phyloP scores from a whole-genome alignment of 495 filamentous ascomycete species.

The Neurospora cerealis region DNA sequence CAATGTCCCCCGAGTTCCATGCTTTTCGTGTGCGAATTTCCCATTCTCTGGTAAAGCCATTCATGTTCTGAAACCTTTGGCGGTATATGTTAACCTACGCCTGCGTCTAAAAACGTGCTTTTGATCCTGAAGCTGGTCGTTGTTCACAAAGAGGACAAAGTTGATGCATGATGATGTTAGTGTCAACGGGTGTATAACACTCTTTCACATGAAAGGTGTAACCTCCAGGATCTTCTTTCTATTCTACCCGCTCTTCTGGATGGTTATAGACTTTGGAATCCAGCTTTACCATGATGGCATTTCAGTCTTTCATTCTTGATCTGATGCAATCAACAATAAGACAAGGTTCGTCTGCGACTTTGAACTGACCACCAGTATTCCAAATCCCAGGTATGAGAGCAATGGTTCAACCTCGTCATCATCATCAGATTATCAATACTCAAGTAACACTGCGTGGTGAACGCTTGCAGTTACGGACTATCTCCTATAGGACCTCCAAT shows the following conservation, averaged over 20 bases:
- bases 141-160: not conserved
- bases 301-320: too few relatives aligned
- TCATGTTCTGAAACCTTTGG: too few relatives aligned
- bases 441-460: too few relatives aligned
- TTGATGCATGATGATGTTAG: not conserved
- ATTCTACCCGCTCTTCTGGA: fast-evolving
- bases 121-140: not conserved
- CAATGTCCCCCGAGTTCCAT: too few relatives aligned
- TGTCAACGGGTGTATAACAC: not conserved
- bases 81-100: too few relatives aligned
- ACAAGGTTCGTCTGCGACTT: too few relatives aligned
- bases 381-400: not conserved
- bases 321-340: too few relatives aligned
- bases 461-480: not conserved
- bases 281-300: too few relatives aligned
- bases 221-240: not conserved
- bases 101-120: too few relatives aligned
- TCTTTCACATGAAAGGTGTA: not conserved
- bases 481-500: not conserved
- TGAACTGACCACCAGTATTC: not conserved
- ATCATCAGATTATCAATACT: not conserved
- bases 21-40: too few relatives aligned
- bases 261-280: not conserved
- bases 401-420: not conserved
- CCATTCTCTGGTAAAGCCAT: too few relatives aligned